Evolutionary conservation across 352 stramenopile species (phyloP), one percentile per base, ranked within the genome.

Genomic region (Phytophthora hibernalis): DNA sequence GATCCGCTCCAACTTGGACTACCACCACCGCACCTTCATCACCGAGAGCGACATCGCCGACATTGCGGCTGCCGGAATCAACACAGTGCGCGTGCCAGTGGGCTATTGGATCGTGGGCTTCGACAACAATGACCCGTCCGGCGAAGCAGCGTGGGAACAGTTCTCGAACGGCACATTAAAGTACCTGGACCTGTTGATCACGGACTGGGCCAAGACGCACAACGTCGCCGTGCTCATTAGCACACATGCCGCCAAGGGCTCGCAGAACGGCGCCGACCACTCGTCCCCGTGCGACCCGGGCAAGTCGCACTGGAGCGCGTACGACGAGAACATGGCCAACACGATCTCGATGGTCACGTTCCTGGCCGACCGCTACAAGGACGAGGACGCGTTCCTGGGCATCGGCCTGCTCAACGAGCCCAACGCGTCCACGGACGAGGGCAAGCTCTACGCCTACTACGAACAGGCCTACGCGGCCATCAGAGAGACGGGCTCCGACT

Each of bases 31-130:
- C n/a, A 83, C 67, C 2, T 95, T 86, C 50, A 91, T 93, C 74
- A 93, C 77, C 0, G 82, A 95, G 52, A 53, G 59, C 16, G 84
- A 93, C 21, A 91, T 95, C 50, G 61, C 58, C 9, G 70, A 63
- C 16, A 93, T 95, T 48, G 79, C 76, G 0, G 63, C 54, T 2
- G 65, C 77, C 13, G 81, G 84, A 1, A 70, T 95, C 63, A 93
- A 95, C 68, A 93, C 83, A 4, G 84, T 95, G 35, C 84, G 84
- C 11, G 83, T 95, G 21, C 86, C 86, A 0, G 70, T 95, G 3
- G 87, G 87, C n/a, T 92, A 91, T 71, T 95, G 83, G 84, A 93
- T 95, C 71, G 56, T 79, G 0, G 82, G 82, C 50, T 90, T 83
- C 47, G 78, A 91, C 70, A 22, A 83, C 38, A 35, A 90, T 54